Evolutionary conservation across 2,329 filamentous ascomycete species (phyloP).

Genomic region (Ascochyta viciae-villosae): DNA sequence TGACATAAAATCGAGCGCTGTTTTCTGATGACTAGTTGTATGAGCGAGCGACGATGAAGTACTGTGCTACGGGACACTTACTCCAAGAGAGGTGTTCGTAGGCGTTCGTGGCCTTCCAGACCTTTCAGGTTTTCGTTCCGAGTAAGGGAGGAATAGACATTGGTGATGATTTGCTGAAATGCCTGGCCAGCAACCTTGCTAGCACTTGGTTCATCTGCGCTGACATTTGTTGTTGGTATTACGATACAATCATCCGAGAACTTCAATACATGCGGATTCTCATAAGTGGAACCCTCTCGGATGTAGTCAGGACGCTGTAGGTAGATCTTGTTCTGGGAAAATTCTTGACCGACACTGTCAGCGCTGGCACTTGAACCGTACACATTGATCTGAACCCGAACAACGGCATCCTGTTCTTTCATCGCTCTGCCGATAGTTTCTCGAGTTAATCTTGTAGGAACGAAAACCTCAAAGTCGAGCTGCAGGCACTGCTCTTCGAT

Average conservation of each 20-base stretch:
- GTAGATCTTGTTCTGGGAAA: conserved; percentile 33
- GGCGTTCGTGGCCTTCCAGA: conserved; percentile 31
- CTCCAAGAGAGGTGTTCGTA: conserved; percentile 28
- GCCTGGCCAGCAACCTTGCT: conserved; percentile 10
- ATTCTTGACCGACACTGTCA: conserved; percentile 22
- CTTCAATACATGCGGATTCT: conserved; percentile 38
- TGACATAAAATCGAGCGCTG: conserved; percentile 39
- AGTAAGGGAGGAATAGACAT: conserved; percentile 34
- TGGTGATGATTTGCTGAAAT: conserved; percentile 24
- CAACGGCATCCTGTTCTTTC: conserved; percentile 35
- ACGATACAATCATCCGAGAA: conserved; percentile 17
- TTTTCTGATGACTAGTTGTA: conserved; percentile 29
- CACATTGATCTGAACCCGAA: conserved; percentile 35
- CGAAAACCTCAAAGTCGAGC: conserved; percentile 35
- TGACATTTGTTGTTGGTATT: neutral
- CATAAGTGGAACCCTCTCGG: conserved; percentile 22
- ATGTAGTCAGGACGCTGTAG: conserved; percentile 33
- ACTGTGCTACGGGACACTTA: neutral
- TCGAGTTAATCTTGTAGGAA: conserved; percentile 22
- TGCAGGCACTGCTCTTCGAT: conserved; percentile 22
- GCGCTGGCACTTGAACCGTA: conserved; percentile 24
- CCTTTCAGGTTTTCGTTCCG: conserved; percentile 23
- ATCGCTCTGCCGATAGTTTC: conserved; percentile 32
- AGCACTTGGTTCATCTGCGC: neutral
- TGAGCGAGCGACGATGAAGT: neutral